Evolutionary conservation across 768 basidiomycete genomes (phyloP), one percentile per base, ranked within the genome.

Genomic region (Scleroderma bovista): DNA sequence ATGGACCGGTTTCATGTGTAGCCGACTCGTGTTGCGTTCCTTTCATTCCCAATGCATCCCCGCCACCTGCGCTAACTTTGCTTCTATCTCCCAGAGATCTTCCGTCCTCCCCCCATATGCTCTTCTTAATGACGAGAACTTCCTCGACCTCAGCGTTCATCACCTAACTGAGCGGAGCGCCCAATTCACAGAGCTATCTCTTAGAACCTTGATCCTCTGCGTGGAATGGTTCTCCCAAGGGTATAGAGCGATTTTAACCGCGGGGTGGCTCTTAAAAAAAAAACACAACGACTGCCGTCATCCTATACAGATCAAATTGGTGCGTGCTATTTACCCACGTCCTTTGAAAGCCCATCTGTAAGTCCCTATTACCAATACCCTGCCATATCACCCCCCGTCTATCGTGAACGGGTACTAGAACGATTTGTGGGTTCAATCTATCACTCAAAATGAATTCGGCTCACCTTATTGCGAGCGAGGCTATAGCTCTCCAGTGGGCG

Each of bases 271-370:
- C 16, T 16, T 8, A 16, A 43, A 29, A 53, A 58, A 52, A 23
- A 57, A 49, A 32, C n/a, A 29, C 46, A 12, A 23, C 4, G 11
- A 24, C 32, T 58, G 59, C 56, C 64, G 66, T 63, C 40, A 64
- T 50, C 61, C 63, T 66, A 52, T 29, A 59, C 64, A 63, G 61
- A 64, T 64, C 63, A 47, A 63, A 24, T 6, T 29, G 26, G 23
- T 24, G 43, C 11, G 42, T 65, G 58, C 55, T 62, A 64, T 51
- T 52, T 44, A 46, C 41, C 51, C 45, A 51, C 40, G 8, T 49
- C 44, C 42, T 41, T 44, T 2, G 49, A 19, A 16, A 29, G 22
- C 23, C 13, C 29, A 24, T 44, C 24, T 16, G 17, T 45, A 32
- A 36, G 12, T n/a, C 12, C n/a, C 13, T 36, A n/a, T 36, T 46